Percentiles rank a stretch among this genome's conserved stretches.
These are phyloP conservation scores for Magnusiomyces suaveolens DNA, from an alignment of 1,139 yeast genomes.

Conservation along the genomic window DNA sequence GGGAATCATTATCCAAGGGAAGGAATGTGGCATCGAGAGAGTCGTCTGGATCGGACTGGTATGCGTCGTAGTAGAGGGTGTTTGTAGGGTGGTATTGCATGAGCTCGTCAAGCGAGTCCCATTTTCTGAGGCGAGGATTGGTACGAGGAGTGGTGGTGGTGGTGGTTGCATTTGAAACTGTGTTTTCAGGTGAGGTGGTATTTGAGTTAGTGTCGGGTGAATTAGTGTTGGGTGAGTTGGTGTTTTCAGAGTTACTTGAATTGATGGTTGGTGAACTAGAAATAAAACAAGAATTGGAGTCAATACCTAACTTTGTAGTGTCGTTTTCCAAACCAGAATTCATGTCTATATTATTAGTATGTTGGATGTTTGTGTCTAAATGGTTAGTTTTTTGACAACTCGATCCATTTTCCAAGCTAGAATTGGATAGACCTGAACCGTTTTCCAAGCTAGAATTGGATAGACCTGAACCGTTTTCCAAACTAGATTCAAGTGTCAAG, in stretches of 20 bases:
- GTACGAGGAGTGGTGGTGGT: background rate
- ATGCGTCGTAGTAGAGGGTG: conserved; percentile 4
- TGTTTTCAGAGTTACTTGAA: no score
- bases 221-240: no score
- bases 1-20: background rate
- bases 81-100: background rate
- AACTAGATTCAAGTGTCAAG: background rate
- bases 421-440: background rate
- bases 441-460: background rate
- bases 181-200: background rate
- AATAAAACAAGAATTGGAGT: no score
- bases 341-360: no score
- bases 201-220: background rate
- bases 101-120: background rate
- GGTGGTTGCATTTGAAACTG: background rate
- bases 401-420: background rate
- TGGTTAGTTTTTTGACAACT: background rate
- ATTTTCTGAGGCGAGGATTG: background rate
- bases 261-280: no score
- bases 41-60: conserved; percentile 3
- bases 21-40: background rate
- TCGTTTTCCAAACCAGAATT: no score
- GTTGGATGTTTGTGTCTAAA: no score
- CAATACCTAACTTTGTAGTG: no score
- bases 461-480: background rate